phyloP scores from a whole-genome alignment of 257 asterid genomes.

The Solanum sitiens region DNA sequence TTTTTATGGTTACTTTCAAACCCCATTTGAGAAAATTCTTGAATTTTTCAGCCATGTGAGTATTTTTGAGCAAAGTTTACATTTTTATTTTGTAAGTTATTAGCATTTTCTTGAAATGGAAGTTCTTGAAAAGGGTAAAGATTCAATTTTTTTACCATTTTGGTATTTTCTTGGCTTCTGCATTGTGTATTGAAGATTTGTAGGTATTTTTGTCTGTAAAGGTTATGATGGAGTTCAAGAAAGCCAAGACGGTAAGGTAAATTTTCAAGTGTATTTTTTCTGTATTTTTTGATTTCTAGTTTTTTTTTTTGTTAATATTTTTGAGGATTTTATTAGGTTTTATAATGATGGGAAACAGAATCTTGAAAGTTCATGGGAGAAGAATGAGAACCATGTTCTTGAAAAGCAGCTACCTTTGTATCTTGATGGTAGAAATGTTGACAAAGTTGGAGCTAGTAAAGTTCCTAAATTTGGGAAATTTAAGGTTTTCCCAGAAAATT shows the following conservation, averaged over 20 bases:
- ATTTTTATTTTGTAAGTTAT: not conserved
- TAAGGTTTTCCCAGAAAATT: conserved; percentile 59
- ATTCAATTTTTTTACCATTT: not conserved
- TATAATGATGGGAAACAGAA: conserved; percentile 43
- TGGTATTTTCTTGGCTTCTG: not conserved
- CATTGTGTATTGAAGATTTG: not conserved
- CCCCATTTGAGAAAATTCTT: not conserved
- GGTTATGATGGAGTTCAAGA: conserved; percentile 40
- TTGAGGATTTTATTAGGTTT: conserved; percentile 33
- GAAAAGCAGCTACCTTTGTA: conserved; percentile 28
- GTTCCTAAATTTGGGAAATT: conserved; percentile 43
- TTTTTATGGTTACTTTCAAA: not conserved
- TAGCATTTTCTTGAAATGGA: not conserved
- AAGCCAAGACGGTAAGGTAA: conserved; percentile 54
- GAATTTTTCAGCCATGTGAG: not conserved
- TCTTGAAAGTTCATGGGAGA: conserved; percentile 43
- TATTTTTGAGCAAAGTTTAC: not conserved
- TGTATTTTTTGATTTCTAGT: not conserved
- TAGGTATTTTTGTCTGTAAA: not conserved
- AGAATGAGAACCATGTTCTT: conserved; percentile 22
- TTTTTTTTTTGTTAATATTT: not conserved
- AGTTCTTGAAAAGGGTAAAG: not conserved
- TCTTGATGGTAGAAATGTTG: conserved; percentile 29
- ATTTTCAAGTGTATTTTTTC: not conserved
- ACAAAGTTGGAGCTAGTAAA: conserved; percentile 9